phyloP scores from a whole-genome alignment of 202 grass and related monocot genomes.

The Brachypodium distachyon region DNA sequence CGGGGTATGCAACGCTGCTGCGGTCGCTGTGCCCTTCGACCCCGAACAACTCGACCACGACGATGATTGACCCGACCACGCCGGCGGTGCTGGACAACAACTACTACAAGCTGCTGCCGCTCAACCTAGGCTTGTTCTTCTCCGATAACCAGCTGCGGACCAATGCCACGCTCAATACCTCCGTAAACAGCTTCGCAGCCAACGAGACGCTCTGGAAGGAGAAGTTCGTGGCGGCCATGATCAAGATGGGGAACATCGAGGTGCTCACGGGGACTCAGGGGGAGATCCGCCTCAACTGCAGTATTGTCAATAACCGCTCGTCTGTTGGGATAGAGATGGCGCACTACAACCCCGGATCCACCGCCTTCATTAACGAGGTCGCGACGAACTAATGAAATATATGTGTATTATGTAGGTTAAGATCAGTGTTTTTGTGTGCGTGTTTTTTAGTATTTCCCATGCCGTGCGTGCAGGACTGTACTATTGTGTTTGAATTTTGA shows the following conservation, averaged over 20 bases:
- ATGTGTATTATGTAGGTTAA: no score
- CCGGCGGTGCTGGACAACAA: constrained; percentile 71
- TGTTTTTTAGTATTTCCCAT: no score
- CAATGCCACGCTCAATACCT: constrained; percentile 48
- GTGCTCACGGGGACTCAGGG: constrained; percentile 58
- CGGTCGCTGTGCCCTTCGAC: constrained; percentile 52
- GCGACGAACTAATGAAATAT: no score
- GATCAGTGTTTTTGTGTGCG: no score
- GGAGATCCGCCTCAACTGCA: constrained; percentile 60
- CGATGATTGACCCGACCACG: constrained; percentile 41
- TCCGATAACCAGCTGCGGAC: constrained; percentile 62
- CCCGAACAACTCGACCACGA: constrained; percentile 27
- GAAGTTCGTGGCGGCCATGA: constrained; percentile 55
- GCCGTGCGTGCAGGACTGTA: no score
- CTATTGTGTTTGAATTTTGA: no score
- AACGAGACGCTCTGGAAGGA: constrained; percentile 69
- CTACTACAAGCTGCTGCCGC: constrained; percentile 59
- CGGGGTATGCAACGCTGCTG: constrained; percentile 52
- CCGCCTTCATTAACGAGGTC: no score
- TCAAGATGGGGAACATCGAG: constrained; percentile 75
- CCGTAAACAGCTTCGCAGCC: constrained; percentile 38
- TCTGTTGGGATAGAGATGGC: no score
- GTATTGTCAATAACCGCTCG: constrained; percentile 44
- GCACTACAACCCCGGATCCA: no score
- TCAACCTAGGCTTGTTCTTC: constrained; percentile 61